Percentiles rank a stretch among this genome's conserved stretches.
Evolutionary conservation across 2,329 filamentous ascomycete species (phyloP).

Genomic region (Cercospora berteroae): DNA sequence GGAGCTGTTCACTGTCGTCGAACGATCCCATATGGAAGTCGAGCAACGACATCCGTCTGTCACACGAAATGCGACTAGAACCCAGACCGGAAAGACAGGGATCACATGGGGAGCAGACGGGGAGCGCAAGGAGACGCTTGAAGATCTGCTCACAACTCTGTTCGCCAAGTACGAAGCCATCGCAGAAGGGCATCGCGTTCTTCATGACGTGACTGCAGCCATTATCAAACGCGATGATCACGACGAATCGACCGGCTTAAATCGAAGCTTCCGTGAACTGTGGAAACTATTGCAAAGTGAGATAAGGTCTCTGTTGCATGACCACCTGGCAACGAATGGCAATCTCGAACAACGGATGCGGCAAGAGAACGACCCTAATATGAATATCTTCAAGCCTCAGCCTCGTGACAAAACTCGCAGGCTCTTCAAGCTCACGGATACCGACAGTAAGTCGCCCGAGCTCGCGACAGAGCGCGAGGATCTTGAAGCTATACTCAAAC

Average conservation of each 20-base stretch:
- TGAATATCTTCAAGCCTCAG: slow-evolving; percentile 55
- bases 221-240: slow-evolving; percentile 77
- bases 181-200: slow-evolving; percentile 87
- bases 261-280: slow-evolving; percentile 88
- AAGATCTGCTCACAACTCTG: slow-evolving; percentile 85
- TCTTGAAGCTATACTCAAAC: slow-evolving; percentile 81
- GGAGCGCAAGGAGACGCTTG: slow-evolving; percentile 69
- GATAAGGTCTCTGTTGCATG: slow-evolving; percentile 89
- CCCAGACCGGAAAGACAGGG: slow-evolving; percentile 42
- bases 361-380: slow-evolving; percentile 49
- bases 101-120: slow-evolving; percentile 34
- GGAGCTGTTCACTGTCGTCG: slow-evolving; percentile 89
- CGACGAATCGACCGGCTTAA: slow-evolving; percentile 62
- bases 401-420: slow-evolving; percentile 56
- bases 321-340: slow-evolving; percentile 91
- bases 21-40: slow-evolving; percentile 91
- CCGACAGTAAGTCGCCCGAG: slow-evolving; percentile 74
- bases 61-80: slow-evolving; percentile 55
- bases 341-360: slow-evolving; percentile 62
- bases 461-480: slow-evolving; percentile 84
- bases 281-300: slow-evolving; percentile 99
- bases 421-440: slow-evolving; percentile 83
- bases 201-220: slow-evolving; percentile 86
- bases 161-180: slow-evolving; percentile 98
- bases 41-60: slow-evolving; percentile 89